Base-by-base conservation (phyloP, 768 basidiomycete genomes). In the Gloeopeniophorella convolvens region DNA sequence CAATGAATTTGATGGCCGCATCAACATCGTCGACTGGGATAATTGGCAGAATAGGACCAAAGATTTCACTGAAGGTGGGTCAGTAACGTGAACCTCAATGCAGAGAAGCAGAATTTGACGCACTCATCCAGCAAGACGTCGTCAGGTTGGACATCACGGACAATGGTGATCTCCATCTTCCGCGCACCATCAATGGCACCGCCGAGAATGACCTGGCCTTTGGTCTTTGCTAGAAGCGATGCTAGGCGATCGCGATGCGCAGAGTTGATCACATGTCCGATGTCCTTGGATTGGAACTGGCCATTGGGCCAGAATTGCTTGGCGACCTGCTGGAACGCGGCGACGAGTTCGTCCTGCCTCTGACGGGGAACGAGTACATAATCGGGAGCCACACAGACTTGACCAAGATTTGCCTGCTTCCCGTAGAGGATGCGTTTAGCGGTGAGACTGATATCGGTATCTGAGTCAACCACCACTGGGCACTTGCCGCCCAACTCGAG, bases 401-500 rank as follows among this genome's bases (percentile, higher is more conserved):
- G 64, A 3, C 65, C 65, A 11, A 57, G 36, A 34, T 66, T 66
- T 20, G 47, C 37, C 15, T 57, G 42, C 40, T 61, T 64, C 11
- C 63, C 65, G 55, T 59, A 66, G 7, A 63, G 31, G 23, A 66
- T 55, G 13, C 65, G 51, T 20, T 58, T 45, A 2, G 63, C 65
- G 30, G 48, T 50, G 20, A 65, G 30, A 21, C 42, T 23, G 18
- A 64, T 35, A 36, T 64, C 55, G 18, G 42, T 43, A 18, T 49
- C 51, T 2, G 46, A 26, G 39, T 64, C 65, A 20, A 66, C 45
- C 40, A 65, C 47, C 35, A 49, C 66, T 27, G 66, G 62, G 34
- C 72, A 75, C 53, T 79, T 78, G 33, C 77, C 74, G 5, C 79
- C 77, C 2, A 81, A 68, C 51, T 82, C 80, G 20, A 82, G 69